Evolutionary conservation across 2,329 filamentous ascomycete genomes (phyloP).

Genomic region (Bipolaris bicolor): DNA sequence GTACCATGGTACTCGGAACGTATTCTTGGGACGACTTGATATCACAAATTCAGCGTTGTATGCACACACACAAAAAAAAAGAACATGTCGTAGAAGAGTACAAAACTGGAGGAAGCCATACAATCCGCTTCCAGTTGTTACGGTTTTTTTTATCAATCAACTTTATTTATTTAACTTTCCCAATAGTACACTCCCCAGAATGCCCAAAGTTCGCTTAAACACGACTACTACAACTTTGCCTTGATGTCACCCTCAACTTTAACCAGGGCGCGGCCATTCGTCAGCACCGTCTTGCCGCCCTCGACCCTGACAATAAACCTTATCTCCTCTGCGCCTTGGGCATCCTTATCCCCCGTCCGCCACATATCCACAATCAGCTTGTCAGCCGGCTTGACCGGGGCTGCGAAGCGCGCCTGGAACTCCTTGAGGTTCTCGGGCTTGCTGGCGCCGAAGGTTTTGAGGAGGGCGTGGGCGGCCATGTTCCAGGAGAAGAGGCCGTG

Average conservation of each 20-base stretch:
- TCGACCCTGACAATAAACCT: conserved; percentile 79
- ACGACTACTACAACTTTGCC: conserved; percentile 46
- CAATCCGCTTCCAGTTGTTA: too few species aligned
- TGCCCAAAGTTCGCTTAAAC: too few species aligned
- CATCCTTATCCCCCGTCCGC: conserved; percentile 71
- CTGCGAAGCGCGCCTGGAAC: conserved; percentile 87
- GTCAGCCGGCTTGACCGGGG: conserved; percentile 81
- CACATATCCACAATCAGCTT: conserved; percentile 83
- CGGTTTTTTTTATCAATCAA: too few species aligned
- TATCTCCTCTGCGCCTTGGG: conserved; percentile 75
- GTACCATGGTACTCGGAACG: too few species aligned
- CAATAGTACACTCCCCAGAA: too few species aligned
- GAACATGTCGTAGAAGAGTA: too few species aligned
- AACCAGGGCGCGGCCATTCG: conserved; percentile 82
- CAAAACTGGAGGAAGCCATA: too few species aligned
- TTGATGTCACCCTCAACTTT: conserved; percentile 61
- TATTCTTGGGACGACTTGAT: neutral
- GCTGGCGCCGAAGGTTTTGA: conserved; percentile 75
- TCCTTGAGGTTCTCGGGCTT: conserved; percentile 83
- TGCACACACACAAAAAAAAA: too few species aligned
- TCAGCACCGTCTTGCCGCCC: conserved; percentile 82
- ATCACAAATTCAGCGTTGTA: neutral
- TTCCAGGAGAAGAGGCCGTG: conserved; percentile 92
- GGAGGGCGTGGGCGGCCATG: conserved; percentile 72
- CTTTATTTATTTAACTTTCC: too few species aligned